Conservation (phyloP, 208 protist genomes). For the Wallacemonas sp. region DNA sequence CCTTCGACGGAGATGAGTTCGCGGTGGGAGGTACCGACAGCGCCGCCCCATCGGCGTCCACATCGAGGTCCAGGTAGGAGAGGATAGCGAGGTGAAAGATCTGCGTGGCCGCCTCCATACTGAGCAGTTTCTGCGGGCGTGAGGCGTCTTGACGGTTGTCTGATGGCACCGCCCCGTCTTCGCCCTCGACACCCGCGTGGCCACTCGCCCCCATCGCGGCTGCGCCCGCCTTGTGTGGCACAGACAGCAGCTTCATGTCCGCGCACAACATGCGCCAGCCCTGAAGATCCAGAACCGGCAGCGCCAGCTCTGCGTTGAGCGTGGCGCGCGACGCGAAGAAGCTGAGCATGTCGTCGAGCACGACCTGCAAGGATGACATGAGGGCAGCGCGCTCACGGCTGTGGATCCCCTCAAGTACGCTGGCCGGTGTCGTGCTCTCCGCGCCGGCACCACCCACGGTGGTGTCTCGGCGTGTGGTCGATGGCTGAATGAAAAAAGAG, state of each 20-base stretch:
- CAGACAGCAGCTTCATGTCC: slow-evolving; percentile 52
- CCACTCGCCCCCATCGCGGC: not conserved
- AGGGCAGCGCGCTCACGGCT: slow-evolving; percentile 24
- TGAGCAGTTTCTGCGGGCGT: slow-evolving; percentile 24
- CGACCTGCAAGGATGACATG: slow-evolving; percentile 22
- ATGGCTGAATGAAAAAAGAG: not conserved
- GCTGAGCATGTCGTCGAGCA: slow-evolving; percentile 48
- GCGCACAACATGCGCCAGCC: slow-evolving; percentile 76
- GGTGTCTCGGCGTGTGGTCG: not conserved
- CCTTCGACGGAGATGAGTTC: too few relatives aligned
- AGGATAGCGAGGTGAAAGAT: slow-evolving; percentile 55
- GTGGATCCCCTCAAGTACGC: slow-evolving; percentile 3
- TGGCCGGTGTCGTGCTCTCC: not conserved
- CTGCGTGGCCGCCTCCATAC: slow-evolving; percentile 49
- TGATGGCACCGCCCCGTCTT: not conserved
- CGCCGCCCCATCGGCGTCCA: not conserved
- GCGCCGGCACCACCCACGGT: not conserved
- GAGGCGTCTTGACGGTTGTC: not conserved
- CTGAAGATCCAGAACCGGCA: slow-evolving; percentile 75
- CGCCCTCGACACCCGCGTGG: not conserved
- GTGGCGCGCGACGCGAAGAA: slow-evolving; percentile 59
- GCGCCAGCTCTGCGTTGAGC: slow-evolving; percentile 58
- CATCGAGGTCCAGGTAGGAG: slow-evolving; percentile 5
- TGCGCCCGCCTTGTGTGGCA: slow-evolving; percentile 15
- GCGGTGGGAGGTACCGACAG: not conserved